phyloP scores from a whole-genome alignment of 495 filamentous ascomycete species.

The Penicillium ucsense region DNA sequence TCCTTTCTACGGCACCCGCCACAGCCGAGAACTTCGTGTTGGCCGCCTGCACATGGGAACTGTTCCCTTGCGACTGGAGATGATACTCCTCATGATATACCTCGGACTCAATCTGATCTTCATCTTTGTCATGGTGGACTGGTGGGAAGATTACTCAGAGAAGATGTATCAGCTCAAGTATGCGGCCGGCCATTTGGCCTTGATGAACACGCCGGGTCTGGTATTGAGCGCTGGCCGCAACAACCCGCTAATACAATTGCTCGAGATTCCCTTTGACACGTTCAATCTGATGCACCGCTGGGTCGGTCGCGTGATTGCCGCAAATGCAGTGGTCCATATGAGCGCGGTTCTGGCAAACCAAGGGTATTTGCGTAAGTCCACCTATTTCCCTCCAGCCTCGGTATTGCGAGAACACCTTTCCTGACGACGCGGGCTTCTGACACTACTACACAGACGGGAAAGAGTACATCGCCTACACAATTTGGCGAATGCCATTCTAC shows the following conservation, averaged over 20 bases:
- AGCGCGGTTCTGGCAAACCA: slow-evolving; percentile 22
- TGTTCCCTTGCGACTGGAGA: slow-evolving; percentile 28
- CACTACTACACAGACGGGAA: slow-evolving; percentile 12
- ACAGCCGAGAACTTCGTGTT: slow-evolving; percentile 32
- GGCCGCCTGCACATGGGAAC: slow-evolving; percentile 32
- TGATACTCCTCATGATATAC: slow-evolving; percentile 21
- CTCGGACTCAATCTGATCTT: slow-evolving; percentile 28
- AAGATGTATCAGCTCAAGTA: slow-evolving; percentile 33
- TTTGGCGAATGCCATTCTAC: slow-evolving; percentile 28
- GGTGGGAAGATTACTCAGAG: slow-evolving; percentile 24
- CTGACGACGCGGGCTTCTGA: neutral
- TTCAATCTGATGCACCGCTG: slow-evolving; percentile 41
- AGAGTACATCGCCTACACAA: slow-evolving; percentile 15
- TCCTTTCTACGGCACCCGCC: slow-evolving; percentile 26
- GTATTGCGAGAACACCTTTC: too few relatives aligned
- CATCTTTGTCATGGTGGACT: slow-evolving; percentile 30
- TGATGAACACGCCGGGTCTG: slow-evolving; percentile 33
- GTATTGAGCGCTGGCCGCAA: slow-evolving; percentile 35
- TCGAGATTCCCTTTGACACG: slow-evolving; percentile 32
- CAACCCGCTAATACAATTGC: slow-evolving; percentile 27
- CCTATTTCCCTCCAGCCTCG: too few relatives aligned
- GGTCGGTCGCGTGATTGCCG: slow-evolving; percentile 30
- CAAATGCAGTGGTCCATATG: slow-evolving; percentile 28
- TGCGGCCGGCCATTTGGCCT: slow-evolving; percentile 30
- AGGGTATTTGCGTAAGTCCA: slow-evolving; percentile 18